Conservation (phyloP, 2,329 filamentous ascomycete species). For the Fusarium tanahbumbuense region DNA sequence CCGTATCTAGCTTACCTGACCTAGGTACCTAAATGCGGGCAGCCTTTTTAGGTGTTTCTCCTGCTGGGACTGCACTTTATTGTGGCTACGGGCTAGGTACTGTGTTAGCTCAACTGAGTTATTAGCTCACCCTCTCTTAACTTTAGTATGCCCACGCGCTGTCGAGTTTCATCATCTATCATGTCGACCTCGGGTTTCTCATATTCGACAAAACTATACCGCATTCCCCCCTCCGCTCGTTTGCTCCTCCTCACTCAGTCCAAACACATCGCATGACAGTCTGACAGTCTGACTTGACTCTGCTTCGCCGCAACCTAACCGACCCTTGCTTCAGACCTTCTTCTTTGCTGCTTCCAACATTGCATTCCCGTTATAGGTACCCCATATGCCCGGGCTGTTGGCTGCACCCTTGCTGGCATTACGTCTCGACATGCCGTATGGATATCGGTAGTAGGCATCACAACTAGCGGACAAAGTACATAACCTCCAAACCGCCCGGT, state of each 20-base stretch:
- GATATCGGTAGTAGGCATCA: constrained; percentile 4
- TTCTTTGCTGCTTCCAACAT: not conserved
- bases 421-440: constrained; percentile 12
- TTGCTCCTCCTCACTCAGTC: not conserved
- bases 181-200: constrained; percentile 26
- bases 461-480: constrained; percentile 5
- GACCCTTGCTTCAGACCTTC: constrained; percentile 6
- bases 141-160: constrained; percentile 5
- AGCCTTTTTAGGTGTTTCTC: constrained; percentile 22
- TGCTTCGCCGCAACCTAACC: constrained; percentile 15
- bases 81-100: not conserved
- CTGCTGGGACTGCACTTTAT: not conserved
- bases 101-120: not conserved
- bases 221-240: not conserved
- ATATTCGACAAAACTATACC: constrained; percentile 14
- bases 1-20: not conserved
- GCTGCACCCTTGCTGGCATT: constrained; percentile 27
- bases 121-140: constrained; percentile 2
- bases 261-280: constrained; percentile 6
- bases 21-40: constrained; percentile 15
- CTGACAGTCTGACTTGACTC: constrained; percentile 8
- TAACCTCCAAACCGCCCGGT: not conserved
- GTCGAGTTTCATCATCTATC: constrained; percentile 35
- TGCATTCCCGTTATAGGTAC: not conserved
- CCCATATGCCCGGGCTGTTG: not conserved